A percentile compares a stretch with the other conserved stretches of the same genome.
phyloP scores from a whole-genome alignment of 306 rosid species.

The Bauhinia variegata region DNA sequence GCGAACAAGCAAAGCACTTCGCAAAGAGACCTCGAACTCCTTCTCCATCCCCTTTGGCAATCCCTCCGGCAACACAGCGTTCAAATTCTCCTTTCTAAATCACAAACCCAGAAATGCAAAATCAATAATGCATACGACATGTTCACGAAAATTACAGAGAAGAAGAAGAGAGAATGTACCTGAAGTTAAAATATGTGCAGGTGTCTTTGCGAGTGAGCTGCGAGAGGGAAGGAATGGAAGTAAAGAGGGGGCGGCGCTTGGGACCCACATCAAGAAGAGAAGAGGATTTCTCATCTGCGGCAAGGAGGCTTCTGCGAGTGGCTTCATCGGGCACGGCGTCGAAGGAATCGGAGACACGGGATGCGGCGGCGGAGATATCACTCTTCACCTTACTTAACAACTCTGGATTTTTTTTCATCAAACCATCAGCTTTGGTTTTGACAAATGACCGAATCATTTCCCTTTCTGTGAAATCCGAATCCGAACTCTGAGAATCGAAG shows the following conservation, averaged over 20 bases:
- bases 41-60: slow-evolving; percentile 79
- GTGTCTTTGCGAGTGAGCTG: slow-evolving; percentile 56
- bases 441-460: slow-evolving; percentile 64
- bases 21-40: slow-evolving; percentile 84
- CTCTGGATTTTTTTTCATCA: not conserved
- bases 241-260: slow-evolving; percentile 69
- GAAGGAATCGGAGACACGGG: slow-evolving; percentile 32
- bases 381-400: not conserved
- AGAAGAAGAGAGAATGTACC: slow-evolving; percentile 44
- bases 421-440: slow-evolving; percentile 39
- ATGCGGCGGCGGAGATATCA: slow-evolving; percentile 4
- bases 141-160: slow-evolving; percentile 27
- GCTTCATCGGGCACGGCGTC: slow-evolving; percentile 56
- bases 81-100: slow-evolving; percentile 60
- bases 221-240: slow-evolving; percentile 61
- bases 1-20: slow-evolving; percentile 73
- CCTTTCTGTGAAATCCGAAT: not conserved
- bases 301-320: slow-evolving; percentile 67
- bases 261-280: slow-evolving; percentile 78
- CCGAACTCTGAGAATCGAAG: not conserved
- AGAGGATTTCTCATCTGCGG: slow-evolving; percentile 64
- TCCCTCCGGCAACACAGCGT: slow-evolving; percentile 75
- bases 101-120: slow-evolving; percentile 1
- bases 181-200: slow-evolving; percentile 67
- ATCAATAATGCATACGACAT: slow-evolving; percentile 11